Conservation (phyloP, 2,329 filamentous ascomycete species). For the Beauveria varroae region DNA sequence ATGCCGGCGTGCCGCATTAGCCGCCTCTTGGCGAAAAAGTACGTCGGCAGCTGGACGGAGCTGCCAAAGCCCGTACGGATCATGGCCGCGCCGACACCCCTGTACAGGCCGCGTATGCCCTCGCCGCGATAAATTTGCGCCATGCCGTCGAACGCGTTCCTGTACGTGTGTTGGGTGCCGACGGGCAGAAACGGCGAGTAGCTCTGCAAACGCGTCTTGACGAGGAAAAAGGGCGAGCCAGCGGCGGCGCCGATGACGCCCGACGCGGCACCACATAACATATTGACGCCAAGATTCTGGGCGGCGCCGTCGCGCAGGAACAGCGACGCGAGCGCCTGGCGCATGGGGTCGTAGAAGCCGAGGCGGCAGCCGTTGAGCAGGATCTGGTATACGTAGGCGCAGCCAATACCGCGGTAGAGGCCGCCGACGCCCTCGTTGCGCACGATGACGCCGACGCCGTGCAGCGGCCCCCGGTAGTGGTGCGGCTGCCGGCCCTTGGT, state of each 20-base stretch:
- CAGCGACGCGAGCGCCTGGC: slow-evolving; percentile 59
- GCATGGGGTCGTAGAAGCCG: slow-evolving; percentile 95
- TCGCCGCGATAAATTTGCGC: slow-evolving; percentile 70
- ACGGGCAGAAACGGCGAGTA: slow-evolving; percentile 89
- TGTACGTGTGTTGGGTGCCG: slow-evolving; percentile 92
- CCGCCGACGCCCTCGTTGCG: slow-evolving; percentile 82
- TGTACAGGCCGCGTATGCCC: slow-evolving; percentile 75
- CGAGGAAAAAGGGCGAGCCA: slow-evolving; percentile 93
- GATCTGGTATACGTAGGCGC: slow-evolving; percentile 93
- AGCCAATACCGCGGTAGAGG: slow-evolving; percentile 81
- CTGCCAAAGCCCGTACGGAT: slow-evolving; percentile 92
- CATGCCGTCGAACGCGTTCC: slow-evolving; percentile 77
- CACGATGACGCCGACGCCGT: slow-evolving; percentile 84
- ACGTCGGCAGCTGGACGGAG: slow-evolving; percentile 92
- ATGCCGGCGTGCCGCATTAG: slow-evolving; percentile 77
- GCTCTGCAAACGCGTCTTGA: slow-evolving; percentile 93
- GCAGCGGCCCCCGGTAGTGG: slow-evolving; percentile 84
- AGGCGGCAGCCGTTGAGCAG: slow-evolving; percentile 93
- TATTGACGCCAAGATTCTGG: slow-evolving; percentile 85
- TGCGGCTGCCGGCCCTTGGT: slow-evolving; percentile 76
- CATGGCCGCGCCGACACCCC: slow-evolving; percentile 89
- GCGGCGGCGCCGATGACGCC: slow-evolving; percentile 88
- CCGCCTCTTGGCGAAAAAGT: slow-evolving; percentile 92
- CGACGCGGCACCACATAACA: slow-evolving; percentile 82
- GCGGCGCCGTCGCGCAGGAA: slow-evolving; percentile 65